A percentile compares a stretch with the other conserved stretches of the same genome.
These are phyloP conservation scores for Coemansia sp. DNA, from an alignment of 192 early-diverging fungal genomes.

Conservation along the genomic window DNA sequence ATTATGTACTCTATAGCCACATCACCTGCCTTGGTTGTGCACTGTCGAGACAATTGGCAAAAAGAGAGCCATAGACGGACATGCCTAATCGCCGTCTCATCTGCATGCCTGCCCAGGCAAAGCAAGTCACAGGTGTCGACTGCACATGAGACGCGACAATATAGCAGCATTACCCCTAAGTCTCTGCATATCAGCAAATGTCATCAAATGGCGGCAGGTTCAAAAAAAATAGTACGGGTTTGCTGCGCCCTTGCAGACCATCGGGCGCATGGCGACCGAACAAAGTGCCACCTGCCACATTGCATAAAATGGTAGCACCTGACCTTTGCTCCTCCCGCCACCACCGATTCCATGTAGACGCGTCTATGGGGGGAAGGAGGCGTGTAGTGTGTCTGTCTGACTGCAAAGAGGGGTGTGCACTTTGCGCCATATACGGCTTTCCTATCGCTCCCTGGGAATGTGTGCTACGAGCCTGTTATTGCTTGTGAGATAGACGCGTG, in stretches of 20 bases:
- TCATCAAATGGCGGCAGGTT: neutral
- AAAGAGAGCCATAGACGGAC: neutral
- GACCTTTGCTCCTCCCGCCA: neutral
- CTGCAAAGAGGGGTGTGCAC: neutral
- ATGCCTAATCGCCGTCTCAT: neutral
- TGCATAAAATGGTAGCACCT: neutral
- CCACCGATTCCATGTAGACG: constrained; percentile 4
- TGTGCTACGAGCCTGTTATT: neutral
- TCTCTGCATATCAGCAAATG: neutral
- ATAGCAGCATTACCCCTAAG: neutral
- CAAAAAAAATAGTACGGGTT: neutral
- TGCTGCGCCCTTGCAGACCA: constrained; percentile 2
- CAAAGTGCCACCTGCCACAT: neutral
- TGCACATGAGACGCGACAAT: neutral
- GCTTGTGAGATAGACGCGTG: neutral
- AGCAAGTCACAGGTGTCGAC: neutral
- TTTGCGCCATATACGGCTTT: neutral
- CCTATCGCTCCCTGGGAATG: neutral
- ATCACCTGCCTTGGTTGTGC: neutral
- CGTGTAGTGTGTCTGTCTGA: neutral
- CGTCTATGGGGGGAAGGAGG: neutral
- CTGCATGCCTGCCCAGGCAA: neutral
- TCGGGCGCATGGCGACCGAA: constrained; percentile 1
- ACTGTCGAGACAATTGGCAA: neutral
- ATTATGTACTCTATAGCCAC: neutral